A percentile compares a stretch with the other conserved stretches of the same genome.
Conservation (phyloP, 2,329 filamentous ascomycete genomes). For the Ophiostoma sp. region DNA sequence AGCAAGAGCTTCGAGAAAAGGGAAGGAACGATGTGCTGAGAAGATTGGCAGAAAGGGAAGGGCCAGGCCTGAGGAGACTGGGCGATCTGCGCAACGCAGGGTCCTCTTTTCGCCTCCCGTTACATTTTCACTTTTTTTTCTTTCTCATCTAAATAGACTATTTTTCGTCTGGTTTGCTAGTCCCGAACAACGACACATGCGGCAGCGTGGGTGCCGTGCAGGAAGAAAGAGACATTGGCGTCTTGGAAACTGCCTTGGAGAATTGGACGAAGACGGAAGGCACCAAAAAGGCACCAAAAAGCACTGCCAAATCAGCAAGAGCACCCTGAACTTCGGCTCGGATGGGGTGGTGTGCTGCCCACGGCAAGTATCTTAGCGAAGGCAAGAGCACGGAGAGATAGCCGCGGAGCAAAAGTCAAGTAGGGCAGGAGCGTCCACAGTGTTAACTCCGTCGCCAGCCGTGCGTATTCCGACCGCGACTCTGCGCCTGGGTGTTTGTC, state of each 20-base stretch:
- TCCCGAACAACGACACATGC: background rate
- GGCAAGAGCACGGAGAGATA: background rate
- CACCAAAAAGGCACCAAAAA: background rate
- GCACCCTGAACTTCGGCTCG: background rate
- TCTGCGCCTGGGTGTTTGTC: background rate
- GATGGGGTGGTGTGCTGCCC: background rate
- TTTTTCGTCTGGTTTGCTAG: slow-evolving; percentile 5
- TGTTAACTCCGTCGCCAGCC: slow-evolving; percentile 9
- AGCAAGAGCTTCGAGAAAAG: background rate
- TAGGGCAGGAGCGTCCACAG: background rate
- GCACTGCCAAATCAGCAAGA: background rate
- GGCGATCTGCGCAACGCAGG: background rate
- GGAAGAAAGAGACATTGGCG: background rate
- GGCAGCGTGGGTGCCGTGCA: slow-evolving; percentile 4
- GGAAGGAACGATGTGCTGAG: background rate
- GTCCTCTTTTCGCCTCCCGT: background rate
- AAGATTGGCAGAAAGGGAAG: slow-evolving; percentile 7
- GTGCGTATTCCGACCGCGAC: slow-evolving; percentile 12
- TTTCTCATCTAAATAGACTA: background rate
- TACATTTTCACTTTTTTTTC: background rate
- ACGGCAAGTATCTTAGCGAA: slow-evolving; percentile 3
- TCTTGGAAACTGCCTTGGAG: background rate
- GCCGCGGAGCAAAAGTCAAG: background rate
- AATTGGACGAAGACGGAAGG: background rate
- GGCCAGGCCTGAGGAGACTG: background rate